These are phyloP conservation scores for Fusarium sp. DNA, from an alignment of 2,329 filamentous ascomycete species.

Conservation along the genomic window DNA sequence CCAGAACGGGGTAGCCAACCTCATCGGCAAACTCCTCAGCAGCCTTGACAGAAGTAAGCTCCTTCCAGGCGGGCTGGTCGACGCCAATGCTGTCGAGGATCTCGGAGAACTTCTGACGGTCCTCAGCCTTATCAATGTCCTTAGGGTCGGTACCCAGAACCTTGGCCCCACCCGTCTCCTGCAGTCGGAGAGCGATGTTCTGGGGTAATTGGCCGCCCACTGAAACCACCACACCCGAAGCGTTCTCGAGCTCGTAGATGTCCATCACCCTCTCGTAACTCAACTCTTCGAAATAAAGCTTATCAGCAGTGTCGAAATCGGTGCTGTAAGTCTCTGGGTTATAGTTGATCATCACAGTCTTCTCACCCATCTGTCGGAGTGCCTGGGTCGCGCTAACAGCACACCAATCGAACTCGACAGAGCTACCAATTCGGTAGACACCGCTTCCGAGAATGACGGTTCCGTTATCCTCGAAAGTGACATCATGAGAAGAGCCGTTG, in stretches of 20 bases:
- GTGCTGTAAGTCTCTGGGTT: slow-evolving; percentile 87
- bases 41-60: slow-evolving; percentile 88
- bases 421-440: slow-evolving; percentile 97
- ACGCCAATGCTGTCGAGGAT: slow-evolving; percentile 97
- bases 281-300: slow-evolving; percentile 95
- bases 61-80: slow-evolving; percentile 98
- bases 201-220: slow-evolving; percentile 97
- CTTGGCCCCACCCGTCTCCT: slow-evolving; percentile 90
- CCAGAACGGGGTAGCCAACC: slow-evolving; percentile 94
- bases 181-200: slow-evolving; percentile 94
- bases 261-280: slow-evolving; percentile 99
- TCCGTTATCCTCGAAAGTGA: slow-evolving; percentile 92
- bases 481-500: slow-evolving; percentile 93
- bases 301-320: slow-evolving; percentile 90
- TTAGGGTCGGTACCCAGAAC: slow-evolving; percentile 92
- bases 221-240: slow-evolving; percentile 90
- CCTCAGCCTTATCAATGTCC: slow-evolving; percentile 98
- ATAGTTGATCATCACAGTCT: slow-evolving; percentile 97
- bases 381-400: slow-evolving; percentile 90
- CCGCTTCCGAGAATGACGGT: slow-evolving; percentile 91
- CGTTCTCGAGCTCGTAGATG: slow-evolving; percentile 92
- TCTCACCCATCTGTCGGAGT: slow-evolving; percentile 87
- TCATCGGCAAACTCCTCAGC: slow-evolving; percentile 87
- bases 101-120: slow-evolving; percentile 97
- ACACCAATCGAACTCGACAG: slow-evolving; percentile 99